phyloP scores from a whole-genome alignment of 768 basidiomycete genomes.

The Favolaschia claudopus region DNA sequence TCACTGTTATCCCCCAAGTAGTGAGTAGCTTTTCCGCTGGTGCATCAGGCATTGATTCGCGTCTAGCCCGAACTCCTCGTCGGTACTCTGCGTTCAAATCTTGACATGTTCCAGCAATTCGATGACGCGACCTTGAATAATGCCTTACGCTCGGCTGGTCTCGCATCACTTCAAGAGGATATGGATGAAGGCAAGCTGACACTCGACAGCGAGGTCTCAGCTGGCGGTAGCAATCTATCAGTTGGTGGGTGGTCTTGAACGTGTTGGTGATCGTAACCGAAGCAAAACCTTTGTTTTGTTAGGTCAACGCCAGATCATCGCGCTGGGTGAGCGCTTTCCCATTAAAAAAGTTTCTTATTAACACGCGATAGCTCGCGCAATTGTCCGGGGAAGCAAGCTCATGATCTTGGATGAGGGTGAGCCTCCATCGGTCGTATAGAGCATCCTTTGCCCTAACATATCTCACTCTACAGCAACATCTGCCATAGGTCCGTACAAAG shows the following conservation, averaged over 20 bases:
- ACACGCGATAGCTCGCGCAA: conserved; percentile 3
- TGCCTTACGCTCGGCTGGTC: conserved; percentile 43
- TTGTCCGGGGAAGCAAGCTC: conserved; percentile 24
- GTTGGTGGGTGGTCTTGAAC: too few species aligned
- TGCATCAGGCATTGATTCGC: not conserved
- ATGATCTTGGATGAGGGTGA: conserved; percentile 27
- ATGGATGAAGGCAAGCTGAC: conserved; percentile 31
- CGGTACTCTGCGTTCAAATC: conserved; percentile 52
- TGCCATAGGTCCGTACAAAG: not conserved
- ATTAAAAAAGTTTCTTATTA: not conserved
- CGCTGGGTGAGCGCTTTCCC: conserved; percentile 43
- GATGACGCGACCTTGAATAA: conserved; percentile 47
- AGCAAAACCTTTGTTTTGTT: too few species aligned
- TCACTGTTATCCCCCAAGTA: conserved; percentile 52
- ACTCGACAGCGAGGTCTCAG: conserved; percentile 38
- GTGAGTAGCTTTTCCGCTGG: conserved; percentile 24
- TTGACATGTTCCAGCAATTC: conserved; percentile 54
- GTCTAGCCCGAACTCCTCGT: conserved; percentile 43
- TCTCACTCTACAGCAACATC: too few species aligned
- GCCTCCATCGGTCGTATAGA: too few species aligned
- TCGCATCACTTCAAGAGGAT: conserved; percentile 41
- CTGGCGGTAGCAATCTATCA: conserved; percentile 39
- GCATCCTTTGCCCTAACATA: too few species aligned
- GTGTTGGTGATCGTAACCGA: too few species aligned
- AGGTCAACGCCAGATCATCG: conserved; percentile 55